Evolutionary conservation across 2,329 filamentous ascomycete species (phyloP), one percentile per base, ranked within the genome.

Genomic region (Clarireedia homoeocarpa): DNA sequence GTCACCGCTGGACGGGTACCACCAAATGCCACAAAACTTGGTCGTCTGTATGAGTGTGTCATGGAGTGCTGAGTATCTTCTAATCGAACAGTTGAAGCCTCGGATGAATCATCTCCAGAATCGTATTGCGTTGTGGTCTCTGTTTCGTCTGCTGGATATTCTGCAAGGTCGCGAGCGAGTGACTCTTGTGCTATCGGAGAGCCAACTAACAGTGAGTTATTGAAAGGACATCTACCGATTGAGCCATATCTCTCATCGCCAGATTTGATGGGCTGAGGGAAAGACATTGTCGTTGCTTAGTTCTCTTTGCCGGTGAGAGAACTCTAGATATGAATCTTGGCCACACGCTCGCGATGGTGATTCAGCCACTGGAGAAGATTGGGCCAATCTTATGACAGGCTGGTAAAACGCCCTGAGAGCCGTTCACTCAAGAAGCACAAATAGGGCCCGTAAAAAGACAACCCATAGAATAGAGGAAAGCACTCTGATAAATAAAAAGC

Each of bases 11-110:
- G 85, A 53, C 89, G 78, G 1, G 83, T 79, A 24, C 85, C 85
- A 12, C 86, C 87, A 58, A 82, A 88, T 30, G 86, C 84, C 45
- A 94, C 84, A 67, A 85, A 87, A 62, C 84, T 88, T 1, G 90
- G 89, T 47, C 90, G 81, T 55, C 88, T 83, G 72, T 94, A 96
- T 34, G 81, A 81, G 38, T 80, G 78, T 17, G 77, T 75, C 73
- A 86, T 77, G 15, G 81, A 80, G 58, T 74, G 71, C 60, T 74
- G 61, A 6, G 56, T 69, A 15, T 53, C 50, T 15, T 67, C 65
- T 36, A 69, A 69, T 27, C 65, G 70, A 38, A 67, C 52, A 61
- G 55, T 74, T 57, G 59, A 71, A 55, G 62, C 70, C 68, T 61
- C 70, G 17, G 55, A 57, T n/a, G 55, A 57, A 38, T 53, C 55